These are phyloP conservation scores for Coelastrella sp. DNA, from an alignment of 139 green algal genomes.

Conservation along the genomic window DNA sequence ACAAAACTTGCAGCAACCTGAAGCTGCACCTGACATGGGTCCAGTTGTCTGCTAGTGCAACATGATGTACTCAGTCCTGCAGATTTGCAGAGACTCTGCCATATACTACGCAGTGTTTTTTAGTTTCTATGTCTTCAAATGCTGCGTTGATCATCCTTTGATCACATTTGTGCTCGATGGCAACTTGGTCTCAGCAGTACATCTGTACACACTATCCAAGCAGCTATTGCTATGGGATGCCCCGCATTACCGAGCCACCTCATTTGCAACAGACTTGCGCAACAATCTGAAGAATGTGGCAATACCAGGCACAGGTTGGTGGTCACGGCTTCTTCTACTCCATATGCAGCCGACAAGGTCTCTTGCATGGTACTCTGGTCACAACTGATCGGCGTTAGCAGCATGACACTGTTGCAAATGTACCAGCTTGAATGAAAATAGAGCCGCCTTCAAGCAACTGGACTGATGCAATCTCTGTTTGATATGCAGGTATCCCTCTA, in stretches of 20 bases:
- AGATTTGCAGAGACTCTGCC: background rate
- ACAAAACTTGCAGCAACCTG: too few relatives aligned
- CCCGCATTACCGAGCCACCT: constrained; percentile 42
- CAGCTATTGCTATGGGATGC: constrained; percentile 33
- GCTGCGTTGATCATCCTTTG: background rate
- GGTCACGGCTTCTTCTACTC: too few relatives aligned
- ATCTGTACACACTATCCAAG: constrained; percentile 41
- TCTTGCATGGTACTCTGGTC: too few relatives aligned
- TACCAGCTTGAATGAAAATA: too few relatives aligned
- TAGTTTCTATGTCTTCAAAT: background rate
- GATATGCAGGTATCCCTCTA: constrained; percentile 42
- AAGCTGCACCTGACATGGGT: too few relatives aligned
- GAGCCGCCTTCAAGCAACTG: too few relatives aligned
- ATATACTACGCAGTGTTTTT: background rate
- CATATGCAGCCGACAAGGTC: too few relatives aligned
- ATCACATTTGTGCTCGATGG: background rate
- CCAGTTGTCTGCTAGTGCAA: background rate
- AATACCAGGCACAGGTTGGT: constrained; percentile 50
- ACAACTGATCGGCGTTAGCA: too few relatives aligned
- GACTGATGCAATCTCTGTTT: too few relatives aligned
- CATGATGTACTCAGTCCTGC: background rate
- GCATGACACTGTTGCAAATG: background rate
- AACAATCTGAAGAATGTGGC: constrained; percentile 54
- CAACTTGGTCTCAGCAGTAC: background rate
- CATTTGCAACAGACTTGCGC: constrained; percentile 45